Evolutionary conservation across 768 basidiomycete genomes (phyloP).

Genomic region (Hericium alpestre): DNA sequence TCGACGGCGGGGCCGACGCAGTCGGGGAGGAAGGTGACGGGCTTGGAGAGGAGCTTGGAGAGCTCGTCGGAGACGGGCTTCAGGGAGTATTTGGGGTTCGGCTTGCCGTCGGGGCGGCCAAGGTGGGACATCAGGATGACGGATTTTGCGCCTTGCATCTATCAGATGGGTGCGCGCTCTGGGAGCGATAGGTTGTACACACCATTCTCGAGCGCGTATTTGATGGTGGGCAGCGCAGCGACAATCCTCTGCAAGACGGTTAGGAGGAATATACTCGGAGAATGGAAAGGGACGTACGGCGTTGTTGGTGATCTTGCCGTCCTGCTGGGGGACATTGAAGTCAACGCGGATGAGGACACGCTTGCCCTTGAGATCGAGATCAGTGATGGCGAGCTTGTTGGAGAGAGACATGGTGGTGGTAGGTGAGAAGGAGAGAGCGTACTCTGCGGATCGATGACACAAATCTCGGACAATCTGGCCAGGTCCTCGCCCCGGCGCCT

Average conservation of each 20-base stretch:
- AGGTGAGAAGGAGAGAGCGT: neutral
- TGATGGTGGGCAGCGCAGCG: conserved; percentile 90
- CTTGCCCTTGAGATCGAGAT: conserved; percentile 78
- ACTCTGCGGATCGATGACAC: no score
- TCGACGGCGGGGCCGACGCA: conserved; percentile 84
- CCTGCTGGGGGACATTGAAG: conserved; percentile 90
- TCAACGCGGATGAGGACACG: conserved; percentile 92
- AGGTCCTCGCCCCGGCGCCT: no score
- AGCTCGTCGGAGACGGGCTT: conserved; percentile 78
- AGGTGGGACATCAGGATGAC: conserved; percentile 97
- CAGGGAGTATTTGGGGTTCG: conserved; percentile 81
- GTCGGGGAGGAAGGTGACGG: conserved; percentile 75
- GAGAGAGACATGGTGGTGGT: conserved; percentile 75
- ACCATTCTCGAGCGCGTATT: conserved; percentile 86
- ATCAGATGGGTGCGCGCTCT: conserved; percentile 5
- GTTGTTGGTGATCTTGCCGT: conserved; percentile 90
- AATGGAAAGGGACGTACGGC: conserved; percentile 50
- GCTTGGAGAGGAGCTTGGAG: conserved; percentile 53
- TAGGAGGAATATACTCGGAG: conserved; percentile 1
- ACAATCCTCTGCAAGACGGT: conserved; percentile 69
- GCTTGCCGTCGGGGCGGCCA: conserved; percentile 91
- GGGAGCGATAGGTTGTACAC: conserved; percentile 4
- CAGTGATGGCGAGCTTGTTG: conserved; percentile 88
- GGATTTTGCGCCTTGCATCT: conserved; percentile 54
- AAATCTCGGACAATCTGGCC: no score